These are phyloP conservation scores for Orobanche coerulescens DNA, from an alignment of 257 asterid species.

Conservation along the genomic window DNA sequence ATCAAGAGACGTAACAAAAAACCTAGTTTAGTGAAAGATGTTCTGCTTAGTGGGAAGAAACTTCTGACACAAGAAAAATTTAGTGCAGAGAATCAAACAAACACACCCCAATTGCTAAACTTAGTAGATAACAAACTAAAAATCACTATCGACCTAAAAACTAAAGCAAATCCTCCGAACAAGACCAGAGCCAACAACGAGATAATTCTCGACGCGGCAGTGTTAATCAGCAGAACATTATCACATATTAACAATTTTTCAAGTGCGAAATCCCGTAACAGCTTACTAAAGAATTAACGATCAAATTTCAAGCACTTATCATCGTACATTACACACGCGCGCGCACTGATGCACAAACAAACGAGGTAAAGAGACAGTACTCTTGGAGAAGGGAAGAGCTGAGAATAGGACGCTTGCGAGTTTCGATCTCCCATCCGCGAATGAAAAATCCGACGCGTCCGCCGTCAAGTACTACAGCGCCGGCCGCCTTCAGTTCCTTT, in stretches of 20 bases:
- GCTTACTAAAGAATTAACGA: conserved; percentile 5
- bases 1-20: neutral
- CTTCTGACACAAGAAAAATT: conserved; percentile 4
- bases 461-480: conserved; percentile 42
- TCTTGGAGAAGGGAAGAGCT: conserved; percentile 57
- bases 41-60: conserved; percentile 8
- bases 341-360: neutral
- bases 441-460: conserved; percentile 41
- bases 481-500: conserved; percentile 49
- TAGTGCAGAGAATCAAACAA: conserved; percentile 2
- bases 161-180: neutral
- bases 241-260: conserved; percentile 2
- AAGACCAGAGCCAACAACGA: conserved; percentile 17
- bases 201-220: conserved; percentile 9
- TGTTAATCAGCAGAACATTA: neutral
- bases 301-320: neutral
- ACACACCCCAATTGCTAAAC: neutral
- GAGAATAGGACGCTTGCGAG: conserved; percentile 76
- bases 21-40: neutral
- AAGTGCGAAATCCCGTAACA: neutral
- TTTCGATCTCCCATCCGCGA: conserved; percentile 81
- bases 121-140: neutral
- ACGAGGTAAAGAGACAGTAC: conserved; percentile 27
- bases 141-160: neutral
- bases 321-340: neutral